Conservation (phyloP, 306 rosid genomes). For the Cajanus cajan region DNA sequence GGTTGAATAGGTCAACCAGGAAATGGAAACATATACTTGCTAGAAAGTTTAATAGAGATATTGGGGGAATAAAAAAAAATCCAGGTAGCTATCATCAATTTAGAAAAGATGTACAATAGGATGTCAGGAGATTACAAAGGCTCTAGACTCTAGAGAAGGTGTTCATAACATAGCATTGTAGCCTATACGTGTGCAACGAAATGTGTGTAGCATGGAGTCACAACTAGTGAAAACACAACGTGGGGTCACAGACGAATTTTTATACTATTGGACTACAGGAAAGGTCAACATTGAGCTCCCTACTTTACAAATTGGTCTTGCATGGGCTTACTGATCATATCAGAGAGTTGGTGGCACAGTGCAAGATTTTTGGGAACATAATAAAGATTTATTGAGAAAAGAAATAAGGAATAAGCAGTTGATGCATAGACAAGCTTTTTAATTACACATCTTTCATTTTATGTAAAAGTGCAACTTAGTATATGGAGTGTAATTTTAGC, state of each 20-base stretch:
- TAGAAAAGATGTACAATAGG: not conserved
- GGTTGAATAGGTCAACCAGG: not conserved
- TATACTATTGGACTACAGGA: not conserved
- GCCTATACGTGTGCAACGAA: not conserved
- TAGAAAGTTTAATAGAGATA: not conserved
- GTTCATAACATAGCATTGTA: not conserved
- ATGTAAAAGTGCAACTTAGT: not conserved
- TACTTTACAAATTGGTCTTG: not conserved
- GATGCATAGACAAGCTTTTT: not conserved
- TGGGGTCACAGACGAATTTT: not conserved
- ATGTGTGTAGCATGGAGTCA: not conserved
- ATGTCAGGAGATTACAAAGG: not conserved
- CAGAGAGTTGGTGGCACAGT: not conserved
- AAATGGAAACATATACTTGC: not conserved
- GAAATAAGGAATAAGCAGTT: not conserved
- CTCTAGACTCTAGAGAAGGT: not conserved
- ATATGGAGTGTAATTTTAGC: not conserved
- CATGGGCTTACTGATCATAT: not conserved
- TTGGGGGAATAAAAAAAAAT: not conserved
- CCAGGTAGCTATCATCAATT: not conserved
- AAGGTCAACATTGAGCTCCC: not conserved
- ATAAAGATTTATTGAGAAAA: not conserved
- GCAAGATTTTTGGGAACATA: not conserved
- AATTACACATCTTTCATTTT: not conserved
- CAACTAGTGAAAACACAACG: not conserved